Percentiles rank a stretch among this genome's conserved stretches.
Conservation (phyloP, 805 yeast genomes). For the Metschnikowia lunata region DNA sequence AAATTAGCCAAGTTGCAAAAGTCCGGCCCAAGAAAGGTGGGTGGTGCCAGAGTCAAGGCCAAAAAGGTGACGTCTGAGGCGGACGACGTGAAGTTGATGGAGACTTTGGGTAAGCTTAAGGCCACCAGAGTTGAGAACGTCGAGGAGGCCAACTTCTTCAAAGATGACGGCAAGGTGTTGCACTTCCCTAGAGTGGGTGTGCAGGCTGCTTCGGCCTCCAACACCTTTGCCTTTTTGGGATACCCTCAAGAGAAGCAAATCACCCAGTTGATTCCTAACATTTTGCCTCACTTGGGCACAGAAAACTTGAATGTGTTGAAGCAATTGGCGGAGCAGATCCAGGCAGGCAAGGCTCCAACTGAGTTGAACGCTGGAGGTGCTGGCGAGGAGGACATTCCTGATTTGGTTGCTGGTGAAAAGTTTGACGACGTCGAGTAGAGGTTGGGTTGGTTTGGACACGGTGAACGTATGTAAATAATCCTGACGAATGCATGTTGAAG, state of each 20-base stretch:
- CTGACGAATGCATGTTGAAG: slow-evolving; percentile 10
- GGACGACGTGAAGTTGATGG: slow-evolving; percentile 89
- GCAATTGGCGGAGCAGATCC: slow-evolving; percentile 84
- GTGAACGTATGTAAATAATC: slow-evolving; percentile 8
- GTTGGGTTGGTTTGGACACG: background rate
- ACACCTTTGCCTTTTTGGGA: slow-evolving; percentile 94
- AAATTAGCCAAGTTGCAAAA: slow-evolving; percentile 90
- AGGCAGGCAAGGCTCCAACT: slow-evolving; percentile 51
- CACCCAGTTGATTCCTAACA: slow-evolving; percentile 88
- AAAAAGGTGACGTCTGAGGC: slow-evolving; percentile 74
- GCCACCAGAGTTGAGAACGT: slow-evolving; percentile 85
- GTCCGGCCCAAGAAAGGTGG: slow-evolving; percentile 72
- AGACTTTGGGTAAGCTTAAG: slow-evolving; percentile 81
- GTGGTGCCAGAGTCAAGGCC: slow-evolving; percentile 87
- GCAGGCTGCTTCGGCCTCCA: slow-evolving; percentile 85
- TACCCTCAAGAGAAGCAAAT: slow-evolving; percentile 88
- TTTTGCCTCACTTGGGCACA: slow-evolving; percentile 93
- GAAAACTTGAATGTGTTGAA: slow-evolving; percentile 88
- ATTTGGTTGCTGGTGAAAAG: slow-evolving; percentile 84
- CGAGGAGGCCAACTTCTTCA: slow-evolving; percentile 97
- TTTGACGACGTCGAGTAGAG: slow-evolving; percentile 56
- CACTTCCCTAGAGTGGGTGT: slow-evolving; percentile 96
- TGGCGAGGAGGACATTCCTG: slow-evolving; percentile 63
- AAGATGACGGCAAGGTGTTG: slow-evolving; percentile 91
- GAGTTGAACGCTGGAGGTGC: slow-evolving; percentile 36